phyloP scores from a whole-genome alignment of 2,329 filamentous ascomycete genomes.

The Bipolaris bicolor region DNA sequence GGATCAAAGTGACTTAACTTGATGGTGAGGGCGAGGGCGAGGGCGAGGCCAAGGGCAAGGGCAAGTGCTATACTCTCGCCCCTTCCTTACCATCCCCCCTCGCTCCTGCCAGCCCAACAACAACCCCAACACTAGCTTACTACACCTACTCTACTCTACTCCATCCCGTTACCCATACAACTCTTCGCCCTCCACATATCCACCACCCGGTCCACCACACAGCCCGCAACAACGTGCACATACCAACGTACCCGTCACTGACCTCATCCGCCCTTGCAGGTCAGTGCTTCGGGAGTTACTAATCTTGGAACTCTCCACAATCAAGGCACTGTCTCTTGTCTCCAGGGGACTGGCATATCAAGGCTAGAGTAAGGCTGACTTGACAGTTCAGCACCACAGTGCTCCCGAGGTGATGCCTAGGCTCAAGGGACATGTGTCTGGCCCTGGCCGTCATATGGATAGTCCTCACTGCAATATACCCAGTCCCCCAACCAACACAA shows the following conservation, averaged over 20 bases:
- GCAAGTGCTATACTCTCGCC: background rate
- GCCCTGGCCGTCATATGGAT: background rate
- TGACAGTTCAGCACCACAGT: background rate
- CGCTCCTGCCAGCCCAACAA: background rate
- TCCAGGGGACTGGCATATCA: background rate
- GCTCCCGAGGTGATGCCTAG: background rate
- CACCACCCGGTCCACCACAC: background rate
- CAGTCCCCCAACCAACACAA: background rate
- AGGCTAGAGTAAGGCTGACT: conserved; percentile 11
- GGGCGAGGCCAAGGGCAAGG: too few species aligned
- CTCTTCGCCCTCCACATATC: background rate
- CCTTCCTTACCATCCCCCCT: background rate
- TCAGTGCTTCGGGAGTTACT: background rate
- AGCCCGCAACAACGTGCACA: background rate
- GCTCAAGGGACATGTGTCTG: background rate
- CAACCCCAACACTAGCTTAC: background rate
- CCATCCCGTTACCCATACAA: background rate
- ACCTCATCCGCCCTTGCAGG: background rate
- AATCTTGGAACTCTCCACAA: background rate
- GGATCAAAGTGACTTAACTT: too few species aligned
- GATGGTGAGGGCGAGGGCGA: background rate
- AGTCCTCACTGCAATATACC: background rate
- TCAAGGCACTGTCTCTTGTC: background rate
- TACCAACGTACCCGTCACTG: background rate
- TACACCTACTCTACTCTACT: background rate